These are phyloP conservation scores for Sindora glabra DNA, from an alignment of 306 rosid genomes.

Conservation along the genomic window DNA sequence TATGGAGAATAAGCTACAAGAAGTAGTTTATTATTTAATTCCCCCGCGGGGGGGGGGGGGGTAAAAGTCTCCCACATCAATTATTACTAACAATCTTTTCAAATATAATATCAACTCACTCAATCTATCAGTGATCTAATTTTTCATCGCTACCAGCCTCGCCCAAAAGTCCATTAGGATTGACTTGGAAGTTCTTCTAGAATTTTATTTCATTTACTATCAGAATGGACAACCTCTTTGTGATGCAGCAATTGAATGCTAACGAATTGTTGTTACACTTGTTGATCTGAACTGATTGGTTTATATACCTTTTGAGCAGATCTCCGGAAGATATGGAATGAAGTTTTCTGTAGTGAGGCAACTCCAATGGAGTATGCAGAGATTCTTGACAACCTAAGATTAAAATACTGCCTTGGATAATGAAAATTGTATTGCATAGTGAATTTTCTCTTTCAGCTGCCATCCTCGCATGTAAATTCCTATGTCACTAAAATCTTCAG, in stretches of 20 bases:
- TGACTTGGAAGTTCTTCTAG: no score
- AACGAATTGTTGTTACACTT: neutral
- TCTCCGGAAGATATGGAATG: slow-evolving; percentile 68
- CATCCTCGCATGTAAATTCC: slow-evolving; percentile 19
- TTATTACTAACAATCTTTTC: no score
- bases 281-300: neutral
- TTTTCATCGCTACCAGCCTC: no score
- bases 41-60: no score
- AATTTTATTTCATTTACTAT: neutral
- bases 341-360: slow-evolving; percentile 59
- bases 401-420: slow-evolving; percentile 42
- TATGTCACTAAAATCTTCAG: neutral
- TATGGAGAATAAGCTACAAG: no score
- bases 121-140: no score
- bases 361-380: slow-evolving; percentile 65
- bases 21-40: no score
- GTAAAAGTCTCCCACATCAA: no score
- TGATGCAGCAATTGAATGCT: neutral
- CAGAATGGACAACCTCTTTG: neutral
- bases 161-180: no score
- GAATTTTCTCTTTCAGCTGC: neutral
- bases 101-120: no score
- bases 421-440: slow-evolving; percentile 7
- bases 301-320: slow-evolving; percentile 37
- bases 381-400: slow-evolving; percentile 57